Evolutionary conservation across 108 stramenopile species (phyloP).

Genomic region (Skeletonema tropicum): DNA sequence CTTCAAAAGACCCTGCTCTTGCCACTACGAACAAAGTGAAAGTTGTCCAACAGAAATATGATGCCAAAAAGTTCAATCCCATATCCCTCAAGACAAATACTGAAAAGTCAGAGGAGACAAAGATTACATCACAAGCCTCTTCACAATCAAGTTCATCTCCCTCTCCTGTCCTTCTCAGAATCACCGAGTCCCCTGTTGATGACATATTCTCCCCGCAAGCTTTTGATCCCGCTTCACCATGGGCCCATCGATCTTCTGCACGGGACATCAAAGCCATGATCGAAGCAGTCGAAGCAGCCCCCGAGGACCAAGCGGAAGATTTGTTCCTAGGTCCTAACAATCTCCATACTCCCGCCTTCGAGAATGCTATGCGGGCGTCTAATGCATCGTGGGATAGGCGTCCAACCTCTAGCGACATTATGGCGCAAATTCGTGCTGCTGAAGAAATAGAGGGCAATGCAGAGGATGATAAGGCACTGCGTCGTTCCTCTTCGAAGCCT

Average conservation of each 20-base stretch:
- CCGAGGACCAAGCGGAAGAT: constrained; percentile 10
- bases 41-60: background rate
- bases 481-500: background rate
- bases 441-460: constrained; percentile 30
- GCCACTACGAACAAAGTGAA: background rate
- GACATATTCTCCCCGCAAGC: background rate
- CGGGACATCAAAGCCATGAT: constrained; percentile 17
- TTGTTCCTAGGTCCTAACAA: constrained; percentile 26
- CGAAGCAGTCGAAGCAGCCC: constrained; percentile 26
- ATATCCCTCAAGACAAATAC: background rate
- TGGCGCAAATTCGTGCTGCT: constrained; percentile 46
- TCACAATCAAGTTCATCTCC: background rate
- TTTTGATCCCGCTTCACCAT: background rate
- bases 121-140: background rate
- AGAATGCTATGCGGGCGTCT: constrained; percentile 37
- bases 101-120: background rate
- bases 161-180: background rate
- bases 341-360: constrained; percentile 41
- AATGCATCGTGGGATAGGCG: constrained; percentile 53
- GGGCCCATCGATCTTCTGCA: background rate
- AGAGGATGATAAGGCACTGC: constrained; percentile 18
- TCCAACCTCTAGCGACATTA: constrained; percentile 43
- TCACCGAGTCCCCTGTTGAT: background rate
- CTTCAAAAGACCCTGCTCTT: background rate
- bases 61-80: background rate